Conservation (phyloP, 768 basidiomycete genomes). For the Stropharia rugosoannulata region DNA sequence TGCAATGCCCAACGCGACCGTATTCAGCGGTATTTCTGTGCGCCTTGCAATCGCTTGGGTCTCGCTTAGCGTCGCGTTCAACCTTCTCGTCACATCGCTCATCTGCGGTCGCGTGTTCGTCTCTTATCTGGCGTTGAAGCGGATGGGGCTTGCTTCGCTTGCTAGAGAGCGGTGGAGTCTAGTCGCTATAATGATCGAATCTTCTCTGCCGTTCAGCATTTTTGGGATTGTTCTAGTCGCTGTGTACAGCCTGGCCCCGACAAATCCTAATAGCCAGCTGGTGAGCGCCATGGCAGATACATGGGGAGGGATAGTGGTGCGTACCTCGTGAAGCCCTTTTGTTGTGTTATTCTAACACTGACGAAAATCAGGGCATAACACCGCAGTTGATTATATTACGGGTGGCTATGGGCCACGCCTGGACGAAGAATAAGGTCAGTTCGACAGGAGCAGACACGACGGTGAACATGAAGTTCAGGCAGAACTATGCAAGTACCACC, state of each 20-base stretch:
- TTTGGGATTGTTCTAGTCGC: background rate
- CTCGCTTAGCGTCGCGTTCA: slow-evolving; percentile 3
- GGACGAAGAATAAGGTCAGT: background rate
- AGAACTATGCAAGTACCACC: background rate
- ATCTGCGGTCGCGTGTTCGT: background rate
- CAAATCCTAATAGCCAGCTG: background rate
- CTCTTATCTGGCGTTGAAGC: background rate
- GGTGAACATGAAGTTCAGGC: background rate
- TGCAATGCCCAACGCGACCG: background rate
- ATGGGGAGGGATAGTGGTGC: background rate
- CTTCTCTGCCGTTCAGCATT: background rate
- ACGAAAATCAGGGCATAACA: background rate
- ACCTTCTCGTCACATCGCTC: slow-evolving; percentile 3
- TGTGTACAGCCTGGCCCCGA: background rate
- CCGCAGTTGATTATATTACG: background rate
- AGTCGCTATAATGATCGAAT: background rate
- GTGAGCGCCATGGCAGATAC: background rate
- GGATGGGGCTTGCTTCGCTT: background rate
- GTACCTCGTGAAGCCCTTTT: background rate
- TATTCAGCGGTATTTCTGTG: background rate
- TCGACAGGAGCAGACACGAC: background rate
- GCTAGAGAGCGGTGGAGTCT: background rate
- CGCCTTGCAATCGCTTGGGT: slow-evolving; percentile 4
- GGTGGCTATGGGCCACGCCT: background rate
- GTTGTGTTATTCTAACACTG: background rate